These are phyloP conservation scores for Funneliformis caledonium DNA, from an alignment of 371 early-diverging fungal species.

Conservation along the genomic window DNA sequence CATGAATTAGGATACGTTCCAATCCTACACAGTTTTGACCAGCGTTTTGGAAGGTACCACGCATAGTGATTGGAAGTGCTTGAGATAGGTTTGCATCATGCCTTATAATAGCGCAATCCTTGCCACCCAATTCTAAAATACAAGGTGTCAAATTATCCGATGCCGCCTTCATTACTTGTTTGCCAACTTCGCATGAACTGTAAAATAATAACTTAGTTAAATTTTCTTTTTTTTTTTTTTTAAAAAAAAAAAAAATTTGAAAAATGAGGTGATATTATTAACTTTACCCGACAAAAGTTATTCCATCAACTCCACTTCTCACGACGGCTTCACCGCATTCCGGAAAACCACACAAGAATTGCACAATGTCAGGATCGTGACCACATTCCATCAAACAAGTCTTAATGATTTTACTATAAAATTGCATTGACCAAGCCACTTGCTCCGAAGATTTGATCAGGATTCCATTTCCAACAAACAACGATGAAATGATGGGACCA, in stretches of 20 bases:
- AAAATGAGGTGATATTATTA: background rate
- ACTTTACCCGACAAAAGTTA: slow-evolving; percentile 76
- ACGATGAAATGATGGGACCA: slow-evolving; percentile 82
- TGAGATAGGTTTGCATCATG: slow-evolving; percentile 75
- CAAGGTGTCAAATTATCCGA: slow-evolving; percentile 79
- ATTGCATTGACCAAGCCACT: slow-evolving; percentile 77
- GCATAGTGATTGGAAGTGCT: slow-evolving; percentile 73
- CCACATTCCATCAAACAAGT: slow-evolving; percentile 71
- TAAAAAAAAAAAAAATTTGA: background rate
- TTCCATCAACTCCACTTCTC: slow-evolving; percentile 66
- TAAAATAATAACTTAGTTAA: background rate
- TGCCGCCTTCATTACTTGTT: slow-evolving; percentile 76
- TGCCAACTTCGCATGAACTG: slow-evolving; percentile 78
- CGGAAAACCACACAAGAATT: slow-evolving; percentile 79
- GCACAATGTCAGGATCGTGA: slow-evolving; percentile 76
- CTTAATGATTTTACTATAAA: slow-evolving; percentile 67
- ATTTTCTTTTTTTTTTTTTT: background rate
- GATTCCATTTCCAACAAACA: slow-evolving; percentile 86
- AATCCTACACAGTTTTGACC: slow-evolving; percentile 89
- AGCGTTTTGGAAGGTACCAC: slow-evolving; percentile 82
- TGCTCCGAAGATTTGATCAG: slow-evolving; percentile 86
- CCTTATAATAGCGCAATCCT: slow-evolving; percentile 80
- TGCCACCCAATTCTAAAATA: slow-evolving; percentile 90
- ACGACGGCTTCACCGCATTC: slow-evolving; percentile 82
- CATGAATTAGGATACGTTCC: slow-evolving; percentile 75